A percentile compares a stretch with the other conserved stretches of the same genome.
Conservation (phyloP, 805 yeast species). For the Komagataella pastoris region DNA sequence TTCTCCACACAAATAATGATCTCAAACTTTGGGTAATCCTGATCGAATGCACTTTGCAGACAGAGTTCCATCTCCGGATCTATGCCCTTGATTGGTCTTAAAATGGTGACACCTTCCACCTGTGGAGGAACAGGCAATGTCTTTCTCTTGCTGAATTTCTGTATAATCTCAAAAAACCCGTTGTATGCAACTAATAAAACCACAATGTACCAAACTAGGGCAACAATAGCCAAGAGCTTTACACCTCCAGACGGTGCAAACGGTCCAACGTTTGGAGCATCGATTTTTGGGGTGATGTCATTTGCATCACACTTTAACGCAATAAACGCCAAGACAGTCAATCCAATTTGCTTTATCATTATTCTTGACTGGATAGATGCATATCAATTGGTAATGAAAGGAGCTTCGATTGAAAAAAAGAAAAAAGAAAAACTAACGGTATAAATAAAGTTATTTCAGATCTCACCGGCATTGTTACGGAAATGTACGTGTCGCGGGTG, state of each 20-base stretch:
- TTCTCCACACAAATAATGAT: conserved; percentile 67
- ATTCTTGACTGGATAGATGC: neutral
- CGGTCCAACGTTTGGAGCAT: neutral
- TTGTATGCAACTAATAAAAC: conserved; percentile 12
- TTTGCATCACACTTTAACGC: neutral
- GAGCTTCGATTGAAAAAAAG: neutral
- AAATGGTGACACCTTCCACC: conserved; percentile 58
- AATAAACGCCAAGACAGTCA: neutral
- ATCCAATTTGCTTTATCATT: neutral
- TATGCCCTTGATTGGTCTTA: conserved; percentile 75
- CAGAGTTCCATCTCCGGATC: conserved; percentile 66
- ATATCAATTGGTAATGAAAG: neutral
- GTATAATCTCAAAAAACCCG: conserved; percentile 15
- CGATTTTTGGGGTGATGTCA: neutral
- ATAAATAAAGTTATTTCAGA: neutral
- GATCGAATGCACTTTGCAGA: conserved; percentile 52
- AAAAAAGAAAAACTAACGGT: too few species aligned
- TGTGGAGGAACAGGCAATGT: conserved; percentile 18
- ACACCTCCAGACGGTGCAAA: neutral
- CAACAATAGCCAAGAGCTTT: conserved; percentile 5
- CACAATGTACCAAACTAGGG: conserved; percentile 15
- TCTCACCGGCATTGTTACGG: neutral
- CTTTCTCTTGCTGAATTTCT: conserved; percentile 10
- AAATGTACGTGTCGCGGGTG: neutral
- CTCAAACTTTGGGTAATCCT: conserved; percentile 60